Evolutionary conservation across 208 protist species (phyloP).

Genomic region (Novymonas esmeraldas): DNA sequence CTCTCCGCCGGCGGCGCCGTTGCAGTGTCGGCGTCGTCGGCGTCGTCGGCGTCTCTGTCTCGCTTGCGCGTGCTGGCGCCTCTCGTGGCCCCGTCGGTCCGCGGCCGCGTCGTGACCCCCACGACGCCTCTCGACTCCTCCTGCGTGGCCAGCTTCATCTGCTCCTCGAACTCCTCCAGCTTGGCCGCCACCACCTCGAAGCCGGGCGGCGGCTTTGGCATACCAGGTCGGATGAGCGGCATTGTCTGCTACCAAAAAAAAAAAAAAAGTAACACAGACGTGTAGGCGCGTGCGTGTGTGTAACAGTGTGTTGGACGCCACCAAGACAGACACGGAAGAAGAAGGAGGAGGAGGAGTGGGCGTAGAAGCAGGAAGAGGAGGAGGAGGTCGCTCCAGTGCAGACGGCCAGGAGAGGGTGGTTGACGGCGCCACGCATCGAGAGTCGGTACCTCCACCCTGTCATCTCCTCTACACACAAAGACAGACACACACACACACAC

Average conservation of each 20-base stretch:
- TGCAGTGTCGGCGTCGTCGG: neutral
- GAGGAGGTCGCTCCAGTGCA: neutral
- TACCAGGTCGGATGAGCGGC: slow-evolving; percentile 80
- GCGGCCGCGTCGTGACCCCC: slow-evolving; percentile 37
- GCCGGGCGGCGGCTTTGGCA: slow-evolving; percentile 79
- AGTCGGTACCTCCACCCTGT: neutral
- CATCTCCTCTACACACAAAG: neutral
- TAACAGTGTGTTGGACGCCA: neutral
- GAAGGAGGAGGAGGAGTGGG: neutral
- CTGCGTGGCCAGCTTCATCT: slow-evolving; percentile 73
- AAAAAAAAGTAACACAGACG: slow-evolving; percentile 8
- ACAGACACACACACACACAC: slow-evolving; percentile 5
- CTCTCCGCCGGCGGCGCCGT: slow-evolving; percentile 1
- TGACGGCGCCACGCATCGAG: no score
- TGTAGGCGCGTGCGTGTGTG: neutral
- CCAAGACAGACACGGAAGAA: neutral
- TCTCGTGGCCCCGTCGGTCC: neutral
- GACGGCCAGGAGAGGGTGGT: no score
- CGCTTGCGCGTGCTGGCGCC: slow-evolving; percentile 7
- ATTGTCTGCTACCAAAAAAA: slow-evolving; percentile 28
- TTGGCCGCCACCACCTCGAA: slow-evolving; percentile 67
- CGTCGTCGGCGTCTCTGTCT: slow-evolving; percentile 5
- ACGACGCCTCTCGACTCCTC: slow-evolving; percentile 67
- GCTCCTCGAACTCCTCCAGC: slow-evolving; percentile 71
- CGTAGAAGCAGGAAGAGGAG: neutral